These are phyloP conservation scores for Priceomyces carsonii DNA, from an alignment of 805 yeast species.

Conservation along the genomic window DNA sequence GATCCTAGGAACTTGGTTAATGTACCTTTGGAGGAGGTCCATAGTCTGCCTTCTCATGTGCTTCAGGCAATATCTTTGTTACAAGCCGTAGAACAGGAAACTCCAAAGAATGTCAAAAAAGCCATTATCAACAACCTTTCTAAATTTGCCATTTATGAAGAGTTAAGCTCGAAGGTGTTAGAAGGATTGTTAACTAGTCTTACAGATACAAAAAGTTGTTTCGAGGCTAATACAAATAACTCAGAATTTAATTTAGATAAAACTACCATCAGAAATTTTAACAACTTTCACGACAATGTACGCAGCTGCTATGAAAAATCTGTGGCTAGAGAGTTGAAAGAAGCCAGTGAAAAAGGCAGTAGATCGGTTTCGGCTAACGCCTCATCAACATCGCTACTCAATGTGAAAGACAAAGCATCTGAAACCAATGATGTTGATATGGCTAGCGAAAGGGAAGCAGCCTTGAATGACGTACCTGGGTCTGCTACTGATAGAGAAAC, in stretches of 20 bases:
- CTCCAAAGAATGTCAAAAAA: slow-evolving; percentile 53
- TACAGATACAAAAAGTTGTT: slow-evolving; percentile 29
- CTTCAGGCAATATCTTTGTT: slow-evolving; percentile 57
- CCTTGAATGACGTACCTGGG: too few relatives aligned
- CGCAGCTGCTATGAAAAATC: slow-evolving; percentile 25
- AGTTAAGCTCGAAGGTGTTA: slow-evolving; percentile 28
- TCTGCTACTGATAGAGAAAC: too few relatives aligned
- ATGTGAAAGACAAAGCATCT: too few relatives aligned
- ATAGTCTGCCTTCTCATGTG: slow-evolving; percentile 52
- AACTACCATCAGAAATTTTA: slow-evolving; percentile 29
- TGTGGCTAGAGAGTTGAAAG: slow-evolving; percentile 20
- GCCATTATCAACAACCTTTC: slow-evolving; percentile 52
- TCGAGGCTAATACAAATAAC: slow-evolving; percentile 22
- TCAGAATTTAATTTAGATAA: slow-evolving; percentile 35
- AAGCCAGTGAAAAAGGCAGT: too few relatives aligned
- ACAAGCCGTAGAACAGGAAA: slow-evolving; percentile 48
- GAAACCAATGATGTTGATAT: too few relatives aligned
- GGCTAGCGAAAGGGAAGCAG: too few relatives aligned
- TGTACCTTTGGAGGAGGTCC: slow-evolving; percentile 39
- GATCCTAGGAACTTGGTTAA: slow-evolving; percentile 71
- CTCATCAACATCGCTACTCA: too few relatives aligned
- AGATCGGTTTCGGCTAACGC: too few relatives aligned
- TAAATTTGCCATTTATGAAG: slow-evolving; percentile 40
- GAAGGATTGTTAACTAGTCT: slow-evolving; percentile 34
- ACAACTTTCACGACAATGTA: slow-evolving; percentile 28